A percentile compares a stretch with the other conserved stretches of the same genome.
Evolutionary conservation across 2,329 filamentous ascomycete genomes (phyloP).

Genomic region (Ophiosphaerella korrae): DNA sequence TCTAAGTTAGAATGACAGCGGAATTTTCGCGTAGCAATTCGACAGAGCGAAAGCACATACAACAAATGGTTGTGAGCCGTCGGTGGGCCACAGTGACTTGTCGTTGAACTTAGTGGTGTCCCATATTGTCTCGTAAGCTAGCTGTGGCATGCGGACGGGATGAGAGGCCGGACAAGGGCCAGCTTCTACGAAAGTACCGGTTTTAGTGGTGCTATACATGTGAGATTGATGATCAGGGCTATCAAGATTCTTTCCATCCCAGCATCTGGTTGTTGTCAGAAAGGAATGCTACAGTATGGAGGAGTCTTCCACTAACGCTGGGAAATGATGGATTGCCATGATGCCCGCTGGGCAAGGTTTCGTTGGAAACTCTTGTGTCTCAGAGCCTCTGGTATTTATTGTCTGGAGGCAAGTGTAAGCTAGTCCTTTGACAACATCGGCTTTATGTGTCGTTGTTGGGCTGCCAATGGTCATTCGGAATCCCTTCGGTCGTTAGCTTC

Average conservation of each 20-base stretch:
- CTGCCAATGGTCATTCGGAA: slow-evolving; percentile 21
- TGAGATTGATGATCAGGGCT: slow-evolving; percentile 64
- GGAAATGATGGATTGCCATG: slow-evolving; percentile 70
- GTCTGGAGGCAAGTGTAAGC: slow-evolving; percentile 42
- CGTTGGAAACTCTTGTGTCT: slow-evolving; percentile 13
- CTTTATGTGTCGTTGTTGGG: slow-evolving; percentile 9
- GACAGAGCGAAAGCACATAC: slow-evolving; percentile 6
- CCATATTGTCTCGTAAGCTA: slow-evolving; percentile 17
- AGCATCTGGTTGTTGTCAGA: slow-evolving; percentile 53
- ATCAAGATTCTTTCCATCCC: slow-evolving; percentile 64
- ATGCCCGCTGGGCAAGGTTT: slow-evolving; percentile 59
- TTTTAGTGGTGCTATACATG: slow-evolving; percentile 61
- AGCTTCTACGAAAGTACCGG: slow-evolving; percentile 29
- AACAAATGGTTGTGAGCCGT: slow-evolving; percentile 17
- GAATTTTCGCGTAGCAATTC: slow-evolving; percentile 36
- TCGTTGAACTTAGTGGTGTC: slow-evolving; percentile 17
- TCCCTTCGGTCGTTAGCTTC: slow-evolving; percentile 12
- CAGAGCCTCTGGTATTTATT: slow-evolving; percentile 40
- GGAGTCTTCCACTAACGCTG: slow-evolving; percentile 48
- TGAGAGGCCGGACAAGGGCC: slow-evolving; percentile 15
- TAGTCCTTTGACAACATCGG: slow-evolving; percentile 2
- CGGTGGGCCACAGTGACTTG: slow-evolving; percentile 11
- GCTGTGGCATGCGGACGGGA: slow-evolving; percentile 15
- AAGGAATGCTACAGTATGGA: background rate
- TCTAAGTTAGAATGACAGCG: slow-evolving; percentile 19